Percentiles rank a stretch among this genome's conserved stretches.
These are phyloP conservation scores for Lanmaoa pseudosensibilis DNA, from an alignment of 768 basidiomycete genomes.

Conservation along the genomic window DNA sequence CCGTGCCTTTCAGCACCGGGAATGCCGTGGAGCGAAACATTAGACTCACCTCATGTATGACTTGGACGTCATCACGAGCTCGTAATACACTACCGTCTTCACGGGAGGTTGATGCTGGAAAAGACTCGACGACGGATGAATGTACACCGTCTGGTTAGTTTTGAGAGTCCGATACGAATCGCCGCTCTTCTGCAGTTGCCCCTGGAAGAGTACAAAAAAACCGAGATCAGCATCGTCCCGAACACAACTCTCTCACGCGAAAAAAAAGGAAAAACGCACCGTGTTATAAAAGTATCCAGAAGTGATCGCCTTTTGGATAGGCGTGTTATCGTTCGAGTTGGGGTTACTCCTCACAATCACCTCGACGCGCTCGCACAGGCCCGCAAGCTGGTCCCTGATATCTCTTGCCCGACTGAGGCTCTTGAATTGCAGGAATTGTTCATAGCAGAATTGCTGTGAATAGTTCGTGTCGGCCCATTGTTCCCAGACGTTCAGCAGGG, in stretches of 20 bases:
- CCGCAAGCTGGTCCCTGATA: slow-evolving; percentile 93
- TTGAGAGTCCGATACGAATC: slow-evolving; percentile 97
- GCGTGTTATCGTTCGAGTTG: slow-evolving; percentile 89
- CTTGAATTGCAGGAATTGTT: slow-evolving; percentile 95
- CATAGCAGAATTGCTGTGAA: slow-evolving; percentile 95
- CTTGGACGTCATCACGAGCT: slow-evolving; percentile 95
- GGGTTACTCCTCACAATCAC: slow-evolving; percentile 85
- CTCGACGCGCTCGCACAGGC: slow-evolving; percentile 95
- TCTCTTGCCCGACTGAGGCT: slow-evolving; percentile 91
- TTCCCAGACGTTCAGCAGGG: slow-evolving; percentile 96
- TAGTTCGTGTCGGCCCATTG: slow-evolving; percentile 99
- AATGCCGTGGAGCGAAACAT: background rate
- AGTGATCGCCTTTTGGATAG: slow-evolving; percentile 93
- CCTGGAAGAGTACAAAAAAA: slow-evolving; percentile 42
- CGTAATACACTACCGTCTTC: slow-evolving; percentile 89
- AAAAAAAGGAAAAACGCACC: slow-evolving; percentile 43
- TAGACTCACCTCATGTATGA: slow-evolving; percentile 80
- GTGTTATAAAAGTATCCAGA: slow-evolving; percentile 97
- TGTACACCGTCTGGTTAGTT: slow-evolving; percentile 93
- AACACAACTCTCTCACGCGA: background rate
- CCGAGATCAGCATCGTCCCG: background rate
- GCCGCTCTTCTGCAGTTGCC: slow-evolving; percentile 90
- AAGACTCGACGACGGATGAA: slow-evolving; percentile 93
- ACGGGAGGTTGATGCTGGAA: slow-evolving; percentile 96
- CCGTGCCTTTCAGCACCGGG: background rate